phyloP scores from a whole-genome alignment of 495 filamentous ascomycete species.

The Neurospora sp. region DNA sequence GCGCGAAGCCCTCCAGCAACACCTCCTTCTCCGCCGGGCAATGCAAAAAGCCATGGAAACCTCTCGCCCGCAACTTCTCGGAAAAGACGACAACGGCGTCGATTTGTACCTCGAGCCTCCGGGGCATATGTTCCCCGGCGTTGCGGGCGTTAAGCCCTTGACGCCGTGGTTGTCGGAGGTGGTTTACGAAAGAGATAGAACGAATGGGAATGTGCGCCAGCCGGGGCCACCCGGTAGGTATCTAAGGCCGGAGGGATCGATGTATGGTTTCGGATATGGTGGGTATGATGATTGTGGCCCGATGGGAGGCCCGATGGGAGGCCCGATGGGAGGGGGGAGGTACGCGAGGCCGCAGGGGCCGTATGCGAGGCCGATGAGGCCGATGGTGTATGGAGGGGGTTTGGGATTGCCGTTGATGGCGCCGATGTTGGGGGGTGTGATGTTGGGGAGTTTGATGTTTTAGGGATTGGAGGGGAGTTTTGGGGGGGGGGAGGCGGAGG shows the following conservation, averaged over 20 bases:
- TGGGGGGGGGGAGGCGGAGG: neutral
- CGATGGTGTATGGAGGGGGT: neutral
- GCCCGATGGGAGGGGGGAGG: slow-evolving; percentile 12
- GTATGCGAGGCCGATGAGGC: slow-evolving; percentile 5
- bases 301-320: slow-evolving; percentile 12
- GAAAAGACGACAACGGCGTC: slow-evolving; percentile 9
- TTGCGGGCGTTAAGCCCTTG: slow-evolving; percentile 1
- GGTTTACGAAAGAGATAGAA: slow-evolving; percentile 7
- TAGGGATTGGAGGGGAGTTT: slow-evolving; percentile 10
- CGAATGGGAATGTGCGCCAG: neutral
- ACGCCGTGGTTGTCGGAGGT: slow-evolving; percentile 20
- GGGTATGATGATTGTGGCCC: slow-evolving; percentile 10
- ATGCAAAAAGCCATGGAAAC: slow-evolving; percentile 15
- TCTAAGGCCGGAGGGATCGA: slow-evolving; percentile 15
- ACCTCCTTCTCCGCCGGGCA: slow-evolving; percentile 10
- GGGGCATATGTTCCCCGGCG: slow-evolving; percentile 13
- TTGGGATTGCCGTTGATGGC: slow-evolving; percentile 1
- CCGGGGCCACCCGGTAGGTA: slow-evolving; percentile 9
- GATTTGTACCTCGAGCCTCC: slow-evolving; percentile 19
- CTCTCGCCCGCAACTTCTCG: slow-evolving; percentile 8
- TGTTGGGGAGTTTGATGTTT: slow-evolving; percentile 2
- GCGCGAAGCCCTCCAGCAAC: slow-evolving; percentile 16
- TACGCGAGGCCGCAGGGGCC: slow-evolving; percentile 2
- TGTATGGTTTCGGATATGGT: slow-evolving; percentile 19
- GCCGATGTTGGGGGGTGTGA: neutral